Percentiles rank a stretch among this genome's conserved stretches.
Evolutionary conservation across 2,329 filamentous ascomycete species (phyloP).

Genomic region (Chaetomium sp.): DNA sequence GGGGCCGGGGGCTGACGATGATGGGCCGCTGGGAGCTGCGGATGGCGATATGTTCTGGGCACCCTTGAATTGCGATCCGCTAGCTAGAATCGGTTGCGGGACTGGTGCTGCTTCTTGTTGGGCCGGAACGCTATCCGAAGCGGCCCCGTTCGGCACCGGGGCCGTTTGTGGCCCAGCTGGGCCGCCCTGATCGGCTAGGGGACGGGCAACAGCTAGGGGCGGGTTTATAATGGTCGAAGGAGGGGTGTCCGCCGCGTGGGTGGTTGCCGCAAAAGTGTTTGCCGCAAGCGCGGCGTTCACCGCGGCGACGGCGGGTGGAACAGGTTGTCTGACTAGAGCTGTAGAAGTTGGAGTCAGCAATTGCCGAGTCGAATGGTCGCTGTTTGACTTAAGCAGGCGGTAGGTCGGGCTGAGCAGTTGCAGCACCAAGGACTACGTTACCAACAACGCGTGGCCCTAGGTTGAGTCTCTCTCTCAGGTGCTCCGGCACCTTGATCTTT

Average conservation of each 20-base stretch:
- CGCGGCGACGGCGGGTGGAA: neutral
- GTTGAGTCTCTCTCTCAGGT: conserved; percentile 14
- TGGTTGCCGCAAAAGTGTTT: no score
- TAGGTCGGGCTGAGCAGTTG: neutral
- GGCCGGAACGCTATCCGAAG: neutral
- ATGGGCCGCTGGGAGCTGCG: neutral
- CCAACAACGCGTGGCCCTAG: neutral
- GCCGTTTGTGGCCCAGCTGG: neutral
- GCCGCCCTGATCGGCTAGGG: neutral
- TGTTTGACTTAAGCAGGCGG: neutral
- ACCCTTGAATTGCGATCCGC: conserved; percentile 13
- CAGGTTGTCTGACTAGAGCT: neutral
- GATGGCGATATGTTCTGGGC: neutral
- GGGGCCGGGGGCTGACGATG: no score
- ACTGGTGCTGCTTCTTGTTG: neutral
- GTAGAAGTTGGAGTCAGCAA: conserved; percentile 4
- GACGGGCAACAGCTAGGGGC: no score
- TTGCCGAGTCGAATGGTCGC: neutral
- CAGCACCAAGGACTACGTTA: neutral
- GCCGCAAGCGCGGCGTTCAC: neutral
- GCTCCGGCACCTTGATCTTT: conserved; percentile 18
- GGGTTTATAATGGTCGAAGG: no score
- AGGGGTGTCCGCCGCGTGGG: no score
- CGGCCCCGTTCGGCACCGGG: neutral
- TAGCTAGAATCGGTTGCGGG: conserved; percentile 14